These are phyloP conservation scores for Calonectria multiphialidica DNA, from an alignment of 2,329 filamentous ascomycete genomes.

Conservation along the genomic window DNA sequence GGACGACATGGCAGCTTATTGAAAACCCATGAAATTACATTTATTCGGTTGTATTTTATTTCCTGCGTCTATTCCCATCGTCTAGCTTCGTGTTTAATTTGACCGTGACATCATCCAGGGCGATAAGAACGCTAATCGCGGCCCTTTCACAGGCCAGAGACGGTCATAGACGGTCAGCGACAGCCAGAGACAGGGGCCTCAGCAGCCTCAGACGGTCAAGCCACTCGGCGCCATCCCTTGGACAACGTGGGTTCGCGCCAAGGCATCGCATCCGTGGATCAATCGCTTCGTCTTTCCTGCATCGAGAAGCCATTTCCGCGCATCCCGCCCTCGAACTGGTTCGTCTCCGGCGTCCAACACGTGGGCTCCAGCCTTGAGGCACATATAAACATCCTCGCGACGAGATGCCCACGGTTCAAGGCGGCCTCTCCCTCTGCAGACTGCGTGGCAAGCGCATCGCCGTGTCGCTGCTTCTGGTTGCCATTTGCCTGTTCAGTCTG, in stretches of 20 bases:
- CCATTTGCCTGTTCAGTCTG: slow-evolving; percentile 16
- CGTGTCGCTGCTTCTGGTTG: slow-evolving; percentile 17
- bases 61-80: background rate
- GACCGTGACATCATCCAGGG: background rate
- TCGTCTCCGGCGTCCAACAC: background rate
- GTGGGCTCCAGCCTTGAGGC: background rate
- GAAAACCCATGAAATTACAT: background rate
- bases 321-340: background rate
- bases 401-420: background rate
- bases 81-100: background rate
- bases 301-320: slow-evolving; percentile 1
- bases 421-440: slow-evolving; percentile 6
- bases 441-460: slow-evolving; percentile 12
- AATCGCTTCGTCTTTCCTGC: background rate
- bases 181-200: background rate
- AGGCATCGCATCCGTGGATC: background rate
- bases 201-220: background rate
- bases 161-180: background rate
- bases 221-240: slow-evolving; percentile 6
- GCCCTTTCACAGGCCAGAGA: background rate
- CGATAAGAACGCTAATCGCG: background rate
- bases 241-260: slow-evolving; percentile 1
- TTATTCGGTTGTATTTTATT: background rate
- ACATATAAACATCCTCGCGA: background rate
- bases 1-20: background rate